Conservation (phyloP, 169 alveolate genomes). For the Plasmodium sp. region DNA sequence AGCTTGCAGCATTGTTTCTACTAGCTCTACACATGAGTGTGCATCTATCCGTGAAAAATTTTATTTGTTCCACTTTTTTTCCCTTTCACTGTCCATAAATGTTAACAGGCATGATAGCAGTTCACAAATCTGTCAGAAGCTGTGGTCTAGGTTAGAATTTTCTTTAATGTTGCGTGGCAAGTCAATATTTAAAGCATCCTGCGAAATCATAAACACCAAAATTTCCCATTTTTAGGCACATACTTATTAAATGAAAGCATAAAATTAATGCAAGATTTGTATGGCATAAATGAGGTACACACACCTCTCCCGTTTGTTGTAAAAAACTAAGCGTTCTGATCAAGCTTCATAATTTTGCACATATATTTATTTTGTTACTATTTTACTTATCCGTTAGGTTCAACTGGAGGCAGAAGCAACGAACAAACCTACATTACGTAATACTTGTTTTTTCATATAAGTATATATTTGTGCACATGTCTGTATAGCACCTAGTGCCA, state of each 20-base stretch:
- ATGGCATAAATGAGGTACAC: slow-evolving; percentile 66
- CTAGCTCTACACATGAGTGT: background rate
- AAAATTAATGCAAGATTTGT: slow-evolving; percentile 65
- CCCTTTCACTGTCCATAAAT: background rate
- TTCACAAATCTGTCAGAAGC: slow-evolving; percentile 51
- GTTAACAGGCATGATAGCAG: slow-evolving; percentile 74
- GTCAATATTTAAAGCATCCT: slow-evolving; percentile 1
- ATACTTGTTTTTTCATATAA: background rate
- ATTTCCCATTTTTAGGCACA: slow-evolving; percentile 43
- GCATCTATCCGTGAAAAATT: slow-evolving; percentile 6
- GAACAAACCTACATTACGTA: slow-evolving; percentile 72
- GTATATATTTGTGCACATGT: slow-evolving; percentile 3
- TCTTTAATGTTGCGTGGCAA: background rate
- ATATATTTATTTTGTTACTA: slow-evolving; percentile 18
- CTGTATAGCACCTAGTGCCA: background rate
- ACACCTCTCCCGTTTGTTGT: background rate
- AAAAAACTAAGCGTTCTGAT: slow-evolving; percentile 6
- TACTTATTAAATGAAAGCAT: slow-evolving; percentile 62
- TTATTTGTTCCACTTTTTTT: slow-evolving; percentile 2
- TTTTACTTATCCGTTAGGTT: slow-evolving; percentile 36
- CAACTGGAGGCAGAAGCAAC: slow-evolving; percentile 75
- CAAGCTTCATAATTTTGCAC: background rate
- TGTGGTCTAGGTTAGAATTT: slow-evolving; percentile 58
- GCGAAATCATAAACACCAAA: background rate
- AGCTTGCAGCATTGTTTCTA: background rate